A percentile compares a stretch with the other conserved stretches of the same genome.
Conservation (phyloP, 768 basidiomycete species). For the Porphyrellus cyaneotinctus region DNA sequence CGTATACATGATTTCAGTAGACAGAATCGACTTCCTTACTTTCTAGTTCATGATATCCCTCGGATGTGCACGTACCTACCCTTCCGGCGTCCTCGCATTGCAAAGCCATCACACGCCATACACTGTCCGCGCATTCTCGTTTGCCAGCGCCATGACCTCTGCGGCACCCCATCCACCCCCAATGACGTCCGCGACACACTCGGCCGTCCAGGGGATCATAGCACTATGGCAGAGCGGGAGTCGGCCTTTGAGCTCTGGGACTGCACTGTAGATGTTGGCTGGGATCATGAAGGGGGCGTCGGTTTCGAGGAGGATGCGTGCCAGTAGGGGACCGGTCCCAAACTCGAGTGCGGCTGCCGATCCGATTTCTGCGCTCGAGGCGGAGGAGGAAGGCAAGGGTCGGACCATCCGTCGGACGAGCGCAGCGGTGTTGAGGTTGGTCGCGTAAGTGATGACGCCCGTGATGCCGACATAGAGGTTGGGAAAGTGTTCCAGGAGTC, state of each 20-base stretch:
- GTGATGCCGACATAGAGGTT: conserved; percentile 85
- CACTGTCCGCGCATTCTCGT: conserved; percentile 58
- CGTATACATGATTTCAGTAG: too few species aligned
- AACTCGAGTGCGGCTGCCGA: too few species aligned
- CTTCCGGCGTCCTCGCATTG: too few species aligned
- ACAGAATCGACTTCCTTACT: too few species aligned
- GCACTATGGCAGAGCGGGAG: conserved; percentile 72
- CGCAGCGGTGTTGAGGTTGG: conserved; percentile 65
- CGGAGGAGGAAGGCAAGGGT: too few species aligned
- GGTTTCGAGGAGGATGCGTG: conserved; percentile 68
- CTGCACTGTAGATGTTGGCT: conserved; percentile 58
- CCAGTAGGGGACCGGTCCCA: not conserved
- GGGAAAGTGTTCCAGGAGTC: conserved; percentile 71
- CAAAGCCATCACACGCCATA: conserved; percentile 43
- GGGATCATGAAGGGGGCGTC: conserved; percentile 90
- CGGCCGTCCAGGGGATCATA: conserved; percentile 85
- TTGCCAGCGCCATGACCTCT: conserved; percentile 55
- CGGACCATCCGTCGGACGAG: conserved; percentile 54
- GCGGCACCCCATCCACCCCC: conserved; percentile 49
- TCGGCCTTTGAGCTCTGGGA: conserved; percentile 50
- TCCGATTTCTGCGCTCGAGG: too few species aligned
- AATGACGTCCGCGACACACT: conserved; percentile 54
- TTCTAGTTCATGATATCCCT: too few species aligned
- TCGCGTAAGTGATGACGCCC: conserved; percentile 78
- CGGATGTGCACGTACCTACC: too few species aligned